Base-by-base conservation (phyloP, 2,329 filamentous ascomycete genomes). In the Blastomyces silverae region DNA sequence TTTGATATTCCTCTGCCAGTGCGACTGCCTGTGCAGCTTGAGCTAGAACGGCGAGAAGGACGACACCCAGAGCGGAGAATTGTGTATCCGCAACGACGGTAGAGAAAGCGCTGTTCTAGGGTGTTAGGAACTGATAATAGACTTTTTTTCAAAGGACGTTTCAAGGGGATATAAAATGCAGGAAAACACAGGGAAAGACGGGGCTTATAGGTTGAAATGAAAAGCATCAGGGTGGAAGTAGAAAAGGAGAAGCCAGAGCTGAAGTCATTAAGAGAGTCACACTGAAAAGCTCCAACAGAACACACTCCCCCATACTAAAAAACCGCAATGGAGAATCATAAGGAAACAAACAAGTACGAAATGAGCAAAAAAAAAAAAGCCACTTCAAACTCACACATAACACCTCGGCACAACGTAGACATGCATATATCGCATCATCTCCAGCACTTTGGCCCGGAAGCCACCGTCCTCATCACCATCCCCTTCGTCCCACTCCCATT, bases 41-140 rank as follows among this genome's bases (percentile, higher is more conserved):
- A 3, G 87, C 87, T 65, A 92, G 77, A 1, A 84, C 77, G 25
- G 84, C 86, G 57, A 92, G 73, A 11, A 93, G 81, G 67, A 90
- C 81, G 25, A 91, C 79, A 3, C 90, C 90, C 2, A 93, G 80
- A 3, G 86, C 80, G 2, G 89, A 85, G 74, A 90, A 90, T 71
- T 91, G 89, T 44, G 83, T 85, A 74, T 92, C 89, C 22, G 87
- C 87, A 3, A 88, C 79, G 53, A 93, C 78, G 67, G 87, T 87
- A 0, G 87, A 86, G 73, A 93, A 92, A 13, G 74, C 75, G 7
- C 77, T 79, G 63, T 25, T 39, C 56, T 5, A 62, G 57, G 39
- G 44, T 65, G 34, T 62, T 39, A 53, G 61, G 20, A 13, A n/a
- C 4, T 52, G 11, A 11, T 52, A 10, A 17, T 48, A 7, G 28